phyloP scores from a whole-genome alignment of 1,139 yeast species.

The Kurtzmaniella quercitrusa region DNA sequence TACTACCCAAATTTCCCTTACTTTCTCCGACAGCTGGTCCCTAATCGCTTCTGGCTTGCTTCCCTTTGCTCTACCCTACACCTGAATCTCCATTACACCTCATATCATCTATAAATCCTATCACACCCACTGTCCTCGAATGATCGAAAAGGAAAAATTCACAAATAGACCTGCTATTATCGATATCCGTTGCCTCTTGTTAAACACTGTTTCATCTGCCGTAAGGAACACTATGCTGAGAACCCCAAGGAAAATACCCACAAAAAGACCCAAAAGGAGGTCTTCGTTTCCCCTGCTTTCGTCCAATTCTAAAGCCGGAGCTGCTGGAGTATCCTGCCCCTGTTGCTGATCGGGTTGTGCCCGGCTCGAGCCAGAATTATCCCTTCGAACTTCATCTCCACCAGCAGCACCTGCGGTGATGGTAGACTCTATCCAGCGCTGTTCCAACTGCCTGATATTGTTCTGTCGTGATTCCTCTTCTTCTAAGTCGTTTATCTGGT shows the following conservation, averaged over 20 bases:
- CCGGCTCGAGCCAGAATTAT: constrained; percentile 1
- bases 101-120: background rate
- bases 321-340: constrained; percentile 15
- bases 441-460: constrained; percentile 65
- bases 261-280: constrained; percentile 54
- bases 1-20: too few species aligned
- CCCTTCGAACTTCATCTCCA: constrained; percentile 10
- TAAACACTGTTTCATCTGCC: constrained; percentile 54
- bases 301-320: constrained; percentile 25
- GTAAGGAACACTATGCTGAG: constrained; percentile 53
- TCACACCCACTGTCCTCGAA: constrained; percentile 46
- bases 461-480: constrained; percentile 35
- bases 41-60: too few species aligned
- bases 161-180: constrained; percentile 57
- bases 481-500: constrained; percentile 37
- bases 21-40: too few species aligned
- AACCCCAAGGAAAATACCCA: constrained; percentile 65
- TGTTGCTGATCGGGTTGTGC: background rate
- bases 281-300: constrained; percentile 49
- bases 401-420: constrained; percentile 26
- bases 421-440: constrained; percentile 86
- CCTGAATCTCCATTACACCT: background rate
- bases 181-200: constrained; percentile 57
- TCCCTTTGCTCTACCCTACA: background rate
- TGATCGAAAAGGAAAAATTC: constrained; percentile 54